Conservation (phyloP, 148 eudicot species). For the Agrostemma githago region DNA sequence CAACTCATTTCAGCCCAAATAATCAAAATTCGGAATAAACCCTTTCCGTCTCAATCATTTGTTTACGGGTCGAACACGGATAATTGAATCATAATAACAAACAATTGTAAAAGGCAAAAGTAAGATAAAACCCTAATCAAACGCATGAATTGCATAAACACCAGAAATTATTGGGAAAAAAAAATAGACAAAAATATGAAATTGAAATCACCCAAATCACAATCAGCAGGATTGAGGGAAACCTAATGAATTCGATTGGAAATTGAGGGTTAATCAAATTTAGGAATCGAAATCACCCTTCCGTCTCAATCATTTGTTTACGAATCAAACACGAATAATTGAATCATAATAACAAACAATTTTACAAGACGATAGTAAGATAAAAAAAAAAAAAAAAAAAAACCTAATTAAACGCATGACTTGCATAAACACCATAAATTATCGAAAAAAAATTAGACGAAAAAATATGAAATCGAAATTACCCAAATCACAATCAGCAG, state of each 20-base stretch:
- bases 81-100: not conserved
- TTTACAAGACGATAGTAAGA: not conserved
- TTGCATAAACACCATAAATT: not conserved
- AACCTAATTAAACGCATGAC: no score
- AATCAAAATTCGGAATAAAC: not conserved
- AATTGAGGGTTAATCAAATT: no score
- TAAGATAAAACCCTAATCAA: not conserved
- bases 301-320: not conserved
- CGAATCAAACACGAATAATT: not conserved
- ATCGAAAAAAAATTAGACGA: not conserved
- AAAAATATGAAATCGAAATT: conserved; percentile 6
- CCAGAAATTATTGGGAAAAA: not conserved
- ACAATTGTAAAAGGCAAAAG: not conserved
- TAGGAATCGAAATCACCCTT: not conserved
- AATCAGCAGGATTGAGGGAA: conserved; percentile 59
- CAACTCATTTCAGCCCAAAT: not conserved
- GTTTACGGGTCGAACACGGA: not conserved
- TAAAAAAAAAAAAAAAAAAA: no score
- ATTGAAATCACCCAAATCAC: conserved; percentile 44
- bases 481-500: conserved; percentile 62
- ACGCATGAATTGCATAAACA: not conserved
- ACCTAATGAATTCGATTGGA: conserved; percentile 19
- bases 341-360: not conserved
- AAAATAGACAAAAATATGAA: not conserved
- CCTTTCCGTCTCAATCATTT: not conserved